Conservation (phyloP, 441 rosid genomes). For the Manihot esculenta region DNA sequence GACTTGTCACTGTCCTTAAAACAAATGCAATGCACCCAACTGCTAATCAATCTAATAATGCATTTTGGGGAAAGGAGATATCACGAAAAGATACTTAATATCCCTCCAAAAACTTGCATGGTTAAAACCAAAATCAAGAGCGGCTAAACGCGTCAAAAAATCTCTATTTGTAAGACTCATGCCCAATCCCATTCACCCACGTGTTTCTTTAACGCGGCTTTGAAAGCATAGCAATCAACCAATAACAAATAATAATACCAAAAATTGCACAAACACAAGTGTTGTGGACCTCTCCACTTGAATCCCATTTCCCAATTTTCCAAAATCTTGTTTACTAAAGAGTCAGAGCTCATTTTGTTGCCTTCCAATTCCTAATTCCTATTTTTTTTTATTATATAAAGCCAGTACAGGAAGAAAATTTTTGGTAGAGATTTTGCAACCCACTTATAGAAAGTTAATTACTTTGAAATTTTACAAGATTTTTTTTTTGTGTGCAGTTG, state of each 20-base stretch:
- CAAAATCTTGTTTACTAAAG: neutral
- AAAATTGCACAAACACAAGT: conserved; percentile 6
- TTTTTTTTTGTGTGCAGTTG: no score
- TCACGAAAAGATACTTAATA: conserved; percentile 29
- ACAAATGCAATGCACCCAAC: neutral
- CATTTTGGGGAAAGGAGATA: conserved; percentile 8
- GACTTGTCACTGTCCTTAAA: conserved; percentile 19
- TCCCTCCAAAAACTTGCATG: conserved; percentile 10
- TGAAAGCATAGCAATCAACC: neutral
- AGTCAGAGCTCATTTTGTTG: neutral
- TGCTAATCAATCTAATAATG: conserved; percentile 17
- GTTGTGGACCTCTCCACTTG: neutral
- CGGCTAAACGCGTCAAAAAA: conserved; percentile 19
- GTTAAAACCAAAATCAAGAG: conserved; percentile 13
- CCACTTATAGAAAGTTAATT: no score
- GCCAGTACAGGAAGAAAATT: no score
- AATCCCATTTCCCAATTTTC: neutral
- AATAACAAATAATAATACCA: neutral
- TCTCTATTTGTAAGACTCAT: neutral
- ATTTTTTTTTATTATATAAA: no score
- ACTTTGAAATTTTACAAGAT: no score
- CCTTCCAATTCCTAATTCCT: no score
- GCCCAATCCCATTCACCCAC: neutral
- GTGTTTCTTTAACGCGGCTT: neutral
- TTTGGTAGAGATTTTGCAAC: no score